Base-by-base conservation (phyloP, 75 land plant species). In the Pinus tabuliformis region DNA sequence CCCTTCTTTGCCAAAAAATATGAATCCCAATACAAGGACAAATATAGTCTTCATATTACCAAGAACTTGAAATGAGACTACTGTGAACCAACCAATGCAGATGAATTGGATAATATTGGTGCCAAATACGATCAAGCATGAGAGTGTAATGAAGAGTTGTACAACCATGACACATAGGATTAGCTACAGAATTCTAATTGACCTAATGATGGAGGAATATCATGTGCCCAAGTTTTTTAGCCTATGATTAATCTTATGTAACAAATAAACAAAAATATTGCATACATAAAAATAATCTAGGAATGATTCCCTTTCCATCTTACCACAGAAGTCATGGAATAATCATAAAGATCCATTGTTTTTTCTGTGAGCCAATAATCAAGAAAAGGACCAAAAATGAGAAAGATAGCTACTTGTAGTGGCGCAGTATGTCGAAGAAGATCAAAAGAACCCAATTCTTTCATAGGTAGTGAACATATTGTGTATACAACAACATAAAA, bases 1-100 rank as follows among this genome's bases (percentile, higher is more conserved):
- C 18, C 92, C 98, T 52, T 88, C 88, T 75, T 81, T 88, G 13
- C 92, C 95, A 75, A 93, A 93, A 61, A 91, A 86, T 85, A 75
- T 78, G 85, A 93, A 24, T 78, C 96, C 89, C 85, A 80, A n/a
- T 75, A 77, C 64, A 77, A 86, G 79, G 9, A 91, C 96, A 24
- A 89, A 84, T 17, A 93, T 85, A n/a, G 90, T 91, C 81, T 93
- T 93, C 94, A 91, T 93, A 73, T 93, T 91, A 12, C 96, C 96
- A 30, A 93, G 83, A 59, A 93, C 95, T 78, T 91, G 93, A 71
- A 93, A 93, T 1, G 95, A 83, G 5, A 93, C 94, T 33, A 91
- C 96, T 52, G 92, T 89, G 82, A 93, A 93, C 74, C 94, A 77
- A 57, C 96, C 96, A 76, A 93, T 93, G 89, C 94, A 93, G 70